These are phyloP conservation scores for Juglanconis oblonga DNA, from an alignment of 2,329 filamentous ascomycete genomes.

Conservation along the genomic window DNA sequence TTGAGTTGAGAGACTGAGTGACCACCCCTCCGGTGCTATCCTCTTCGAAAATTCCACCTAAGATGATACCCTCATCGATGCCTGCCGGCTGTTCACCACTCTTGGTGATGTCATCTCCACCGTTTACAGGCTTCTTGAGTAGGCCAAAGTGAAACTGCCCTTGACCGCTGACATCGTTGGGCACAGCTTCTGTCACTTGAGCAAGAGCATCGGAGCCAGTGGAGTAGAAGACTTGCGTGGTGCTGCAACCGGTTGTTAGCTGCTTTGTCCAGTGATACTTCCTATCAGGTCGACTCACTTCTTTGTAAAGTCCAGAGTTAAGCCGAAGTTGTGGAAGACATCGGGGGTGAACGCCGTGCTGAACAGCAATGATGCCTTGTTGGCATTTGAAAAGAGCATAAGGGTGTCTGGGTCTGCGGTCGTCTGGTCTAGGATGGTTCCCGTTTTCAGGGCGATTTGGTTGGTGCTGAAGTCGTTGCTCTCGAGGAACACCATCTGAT, in stretches of 20 bases:
- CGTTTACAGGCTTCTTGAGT: conserved; percentile 57
- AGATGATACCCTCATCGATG: conserved; percentile 52
- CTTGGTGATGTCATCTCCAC: conserved; percentile 42
- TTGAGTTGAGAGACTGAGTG: conserved; percentile 25
- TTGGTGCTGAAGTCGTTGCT: conserved; percentile 45
- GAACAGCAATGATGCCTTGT: conserved; percentile 47
- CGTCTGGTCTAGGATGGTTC: conserved; percentile 43
- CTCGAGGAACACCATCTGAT: conserved; percentile 53
- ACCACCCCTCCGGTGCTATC: conserved; percentile 41
- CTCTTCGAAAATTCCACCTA: conserved; percentile 52
- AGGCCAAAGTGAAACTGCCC: conserved; percentile 63
- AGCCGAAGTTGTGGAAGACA: conserved; percentile 60
- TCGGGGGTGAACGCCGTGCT: conserved; percentile 46
- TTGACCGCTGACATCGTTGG: conserved; percentile 52
- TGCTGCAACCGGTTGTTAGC: conserved; percentile 34
- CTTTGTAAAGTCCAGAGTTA: conserved; percentile 54
- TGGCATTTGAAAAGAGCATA: conserved; percentile 45
- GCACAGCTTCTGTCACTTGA: conserved; percentile 41
- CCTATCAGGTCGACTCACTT: conserved; percentile 38
- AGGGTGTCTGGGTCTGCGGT: conserved; percentile 37
- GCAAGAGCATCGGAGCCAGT: conserved; percentile 41
- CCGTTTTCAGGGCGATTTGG: conserved; percentile 54
- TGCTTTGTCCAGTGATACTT: not conserved
- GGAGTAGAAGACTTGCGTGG: conserved; percentile 57
- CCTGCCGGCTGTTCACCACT: conserved; percentile 44